Conservation (phyloP, 305 asterid genomes). For the Ajuga reptans region DNA sequence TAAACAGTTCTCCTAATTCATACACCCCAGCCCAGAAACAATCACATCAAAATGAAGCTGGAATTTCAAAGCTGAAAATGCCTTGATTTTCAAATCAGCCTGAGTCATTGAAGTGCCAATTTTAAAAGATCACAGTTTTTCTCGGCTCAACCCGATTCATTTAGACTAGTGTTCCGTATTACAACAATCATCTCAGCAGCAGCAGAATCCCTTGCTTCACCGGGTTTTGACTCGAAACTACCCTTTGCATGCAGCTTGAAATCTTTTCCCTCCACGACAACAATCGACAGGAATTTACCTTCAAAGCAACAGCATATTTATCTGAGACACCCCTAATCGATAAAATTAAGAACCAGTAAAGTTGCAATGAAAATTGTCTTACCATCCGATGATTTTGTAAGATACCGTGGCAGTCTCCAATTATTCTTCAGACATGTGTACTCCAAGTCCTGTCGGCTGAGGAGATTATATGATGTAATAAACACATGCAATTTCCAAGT, state of each 20-base stretch:
- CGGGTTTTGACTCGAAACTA: slow-evolving; percentile 27
- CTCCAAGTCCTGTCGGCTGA: slow-evolving; percentile 39
- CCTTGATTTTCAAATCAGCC: too few relatives aligned
- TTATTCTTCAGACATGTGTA: slow-evolving; percentile 33
- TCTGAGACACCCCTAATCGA: neutral
- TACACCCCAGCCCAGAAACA: too few relatives aligned
- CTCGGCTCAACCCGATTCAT: neutral
- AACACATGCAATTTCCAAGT: neutral
- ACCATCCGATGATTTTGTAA: slow-evolving; percentile 35
- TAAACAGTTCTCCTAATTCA: neutral
- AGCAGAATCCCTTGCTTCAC: slow-evolving; percentile 47
- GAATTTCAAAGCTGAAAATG: too few relatives aligned
- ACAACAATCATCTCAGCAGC: slow-evolving; percentile 35
- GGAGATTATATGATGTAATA: neutral
- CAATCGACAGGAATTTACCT: slow-evolving; percentile 40
- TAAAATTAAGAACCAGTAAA: neutral
- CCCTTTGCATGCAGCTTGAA: slow-evolving; percentile 27
- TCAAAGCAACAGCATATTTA: neutral
- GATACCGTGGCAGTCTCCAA: slow-evolving; percentile 38
- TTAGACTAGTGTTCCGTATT: slow-evolving; percentile 2
- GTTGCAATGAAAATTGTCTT: neutral
- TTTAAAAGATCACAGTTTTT: neutral
- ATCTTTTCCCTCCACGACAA: slow-evolving; percentile 25
- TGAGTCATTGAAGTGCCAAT: neutral
- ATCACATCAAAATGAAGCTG: neutral